phyloP scores from a whole-genome alignment of 2,329 filamentous ascomycete genomes.

The Juglanconis sp. region DNA sequence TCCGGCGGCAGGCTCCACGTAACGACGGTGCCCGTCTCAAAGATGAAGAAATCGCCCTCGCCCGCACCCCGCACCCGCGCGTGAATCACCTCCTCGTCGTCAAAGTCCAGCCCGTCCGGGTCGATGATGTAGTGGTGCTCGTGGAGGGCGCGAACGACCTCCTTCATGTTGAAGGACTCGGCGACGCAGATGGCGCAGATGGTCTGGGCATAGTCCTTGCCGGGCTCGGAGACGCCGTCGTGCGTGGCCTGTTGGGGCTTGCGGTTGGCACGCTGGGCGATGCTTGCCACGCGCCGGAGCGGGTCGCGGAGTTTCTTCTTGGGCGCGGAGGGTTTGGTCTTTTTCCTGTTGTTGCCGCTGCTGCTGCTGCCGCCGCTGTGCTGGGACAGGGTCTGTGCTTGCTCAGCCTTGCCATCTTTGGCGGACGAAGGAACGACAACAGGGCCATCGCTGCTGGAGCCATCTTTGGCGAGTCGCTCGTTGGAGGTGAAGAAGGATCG shows the following conservation, averaged over 20 bases:
- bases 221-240: constrained; percentile 23
- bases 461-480: constrained; percentile 46
- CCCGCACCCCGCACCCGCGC: constrained; percentile 56
- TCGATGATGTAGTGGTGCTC: constrained; percentile 60
- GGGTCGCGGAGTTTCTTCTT: constrained; percentile 77
- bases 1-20: constrained; percentile 83
- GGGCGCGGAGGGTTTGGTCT: constrained; percentile 8
- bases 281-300: constrained; percentile 78
- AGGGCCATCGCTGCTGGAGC: constrained; percentile 12
- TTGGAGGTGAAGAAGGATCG: constrained; percentile 67
- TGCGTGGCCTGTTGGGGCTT: constrained; percentile 37
- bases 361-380: constrained; percentile 12
- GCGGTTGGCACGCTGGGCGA: constrained; percentile 64
- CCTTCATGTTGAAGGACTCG: constrained; percentile 62
- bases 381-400: constrained; percentile 7
- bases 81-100: constrained; percentile 61
- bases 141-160: constrained; percentile 54
- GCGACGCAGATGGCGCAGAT: constrained; percentile 61
- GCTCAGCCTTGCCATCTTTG: neutral
- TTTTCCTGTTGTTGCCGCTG: constrained; percentile 1
- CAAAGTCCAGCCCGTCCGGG: constrained; percentile 59
- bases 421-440: neutral
- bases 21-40: constrained; percentile 90
- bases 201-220: constrained; percentile 36
- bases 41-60: constrained; percentile 88